Percentiles rank a stretch among this genome's conserved stretches.
Evolutionary conservation across 345 rosid species (phyloP).

Genomic region (Rhodamnia rubescens): DNA sequence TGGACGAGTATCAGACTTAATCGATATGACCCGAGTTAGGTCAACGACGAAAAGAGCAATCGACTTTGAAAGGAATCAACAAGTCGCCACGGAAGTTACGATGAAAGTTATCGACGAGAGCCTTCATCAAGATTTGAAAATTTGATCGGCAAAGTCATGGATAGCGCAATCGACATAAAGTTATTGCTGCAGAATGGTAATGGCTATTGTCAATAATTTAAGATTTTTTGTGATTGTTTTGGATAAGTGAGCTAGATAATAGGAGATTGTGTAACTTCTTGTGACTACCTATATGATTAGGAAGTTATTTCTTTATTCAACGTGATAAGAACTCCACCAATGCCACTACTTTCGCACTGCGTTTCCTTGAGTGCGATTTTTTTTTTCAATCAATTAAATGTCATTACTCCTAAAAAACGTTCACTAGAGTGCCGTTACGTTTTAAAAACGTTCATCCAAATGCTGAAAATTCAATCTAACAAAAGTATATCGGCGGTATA

Average conservation of each 20-base stretch:
- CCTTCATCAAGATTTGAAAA: not conserved
- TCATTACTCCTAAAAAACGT: too few relatives aligned
- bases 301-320: not conserved
- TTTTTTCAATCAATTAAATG: too few relatives aligned
- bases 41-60: not conserved
- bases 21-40: accelerated
- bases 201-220: not conserved
- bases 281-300: not conserved
- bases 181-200: not conserved
- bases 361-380: too few relatives aligned
- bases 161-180: not conserved
- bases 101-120: not conserved
- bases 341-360: too few relatives aligned
- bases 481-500: not conserved
- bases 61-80: not conserved
- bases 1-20: accelerated
- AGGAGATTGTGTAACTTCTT: too few relatives aligned
- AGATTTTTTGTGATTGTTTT: not conserved
- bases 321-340: too few relatives aligned
- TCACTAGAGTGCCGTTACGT: too few relatives aligned
- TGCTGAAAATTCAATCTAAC: too few relatives aligned
- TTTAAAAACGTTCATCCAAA: too few relatives aligned
- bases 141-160: accelerated
- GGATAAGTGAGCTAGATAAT: too few relatives aligned
- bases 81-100: not conserved